These are phyloP conservation scores for Coemansia pectinata DNA, from an alignment of 192 early-diverging fungal genomes.

Conservation along the genomic window DNA sequence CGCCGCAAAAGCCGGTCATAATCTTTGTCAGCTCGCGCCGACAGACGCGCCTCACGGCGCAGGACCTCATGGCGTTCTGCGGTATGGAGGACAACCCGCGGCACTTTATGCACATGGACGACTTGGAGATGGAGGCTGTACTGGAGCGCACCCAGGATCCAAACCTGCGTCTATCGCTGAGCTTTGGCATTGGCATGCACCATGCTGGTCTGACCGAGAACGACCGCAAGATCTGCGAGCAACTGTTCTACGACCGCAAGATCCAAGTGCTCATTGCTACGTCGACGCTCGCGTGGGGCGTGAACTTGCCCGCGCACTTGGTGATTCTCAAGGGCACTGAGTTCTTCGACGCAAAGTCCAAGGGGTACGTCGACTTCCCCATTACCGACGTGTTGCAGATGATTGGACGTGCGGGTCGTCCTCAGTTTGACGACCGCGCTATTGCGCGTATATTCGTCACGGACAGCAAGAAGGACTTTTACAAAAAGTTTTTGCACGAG, in stretches of 20 bases:
- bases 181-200: constrained; percentile 97
- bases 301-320: constrained; percentile 96
- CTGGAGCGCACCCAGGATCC: constrained; percentile 77
- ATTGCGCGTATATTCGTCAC: constrained; percentile 93
- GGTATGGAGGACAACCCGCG: constrained; percentile 90
- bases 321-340: constrained; percentile 99
- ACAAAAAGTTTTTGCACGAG: constrained; percentile 96
- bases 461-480: constrained; percentile 97
- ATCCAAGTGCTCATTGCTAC: constrained; percentile 98
- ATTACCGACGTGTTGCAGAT: constrained; percentile 99
- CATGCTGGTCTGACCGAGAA: constrained; percentile 91
- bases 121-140: constrained; percentile 68
- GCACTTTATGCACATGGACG: constrained; percentile 87
- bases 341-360: constrained; percentile 88
- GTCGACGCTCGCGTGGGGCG: constrained; percentile 96
- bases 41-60: constrained; percentile 95
- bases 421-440: constrained; percentile 93
- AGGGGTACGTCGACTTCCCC: constrained; percentile 93
- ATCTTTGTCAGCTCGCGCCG: constrained; percentile 98
- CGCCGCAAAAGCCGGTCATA: constrained; percentile 90
- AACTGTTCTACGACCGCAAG: constrained; percentile 91
- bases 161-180: constrained; percentile 72
- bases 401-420: constrained; percentile 97
- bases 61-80: constrained; percentile 93
- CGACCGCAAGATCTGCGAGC: constrained; percentile 87